Conservation (phyloP, 192 early-diverging fungal genomes). For the Backusella westeae region DNA sequence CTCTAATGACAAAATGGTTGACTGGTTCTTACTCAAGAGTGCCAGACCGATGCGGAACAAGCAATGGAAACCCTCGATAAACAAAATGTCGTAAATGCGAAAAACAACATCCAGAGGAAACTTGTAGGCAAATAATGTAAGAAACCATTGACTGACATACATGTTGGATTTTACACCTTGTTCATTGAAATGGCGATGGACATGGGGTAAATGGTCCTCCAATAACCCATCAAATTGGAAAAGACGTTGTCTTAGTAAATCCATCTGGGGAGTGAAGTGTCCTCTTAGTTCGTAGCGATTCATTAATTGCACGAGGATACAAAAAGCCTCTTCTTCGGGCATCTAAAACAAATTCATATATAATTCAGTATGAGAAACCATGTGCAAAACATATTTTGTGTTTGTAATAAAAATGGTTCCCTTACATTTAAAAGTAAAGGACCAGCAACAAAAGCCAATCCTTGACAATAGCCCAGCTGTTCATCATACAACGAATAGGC, state of each 20-base stretch:
- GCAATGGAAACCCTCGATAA: constrained; percentile 89
- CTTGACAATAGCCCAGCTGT: constrained; percentile 98
- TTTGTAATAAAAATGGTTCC: neutral
- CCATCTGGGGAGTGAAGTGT: constrained; percentile 87
- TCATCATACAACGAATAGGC: constrained; percentile 90
- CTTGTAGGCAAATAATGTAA: constrained; percentile 98
- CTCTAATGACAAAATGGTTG: constrained; percentile 9
- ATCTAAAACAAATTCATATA: constrained; percentile 53
- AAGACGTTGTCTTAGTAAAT: constrained; percentile 77
- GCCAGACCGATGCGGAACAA: constrained; percentile 71
- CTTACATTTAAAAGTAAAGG: constrained; percentile 84
- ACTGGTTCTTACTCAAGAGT: constrained; percentile 11
- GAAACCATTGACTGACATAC: constrained; percentile 99
- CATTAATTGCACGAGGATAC: constrained; percentile 90
- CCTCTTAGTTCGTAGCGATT: constrained; percentile 83
- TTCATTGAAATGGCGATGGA: constrained; percentile 74
- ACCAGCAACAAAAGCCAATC: constrained; percentile 90
- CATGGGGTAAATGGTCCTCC: constrained; percentile 73
- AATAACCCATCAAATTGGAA: constrained; percentile 91
- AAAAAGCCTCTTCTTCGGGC: constrained; percentile 97
- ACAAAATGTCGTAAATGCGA: constrained; percentile 88
- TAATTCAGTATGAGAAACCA: neutral
- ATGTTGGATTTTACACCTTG: constrained; percentile 86
- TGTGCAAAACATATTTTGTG: neutral
- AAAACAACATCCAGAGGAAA: constrained; percentile 91